phyloP scores from a whole-genome alignment of 345 rosid genomes.

The Trapa bicornis region DNA sequence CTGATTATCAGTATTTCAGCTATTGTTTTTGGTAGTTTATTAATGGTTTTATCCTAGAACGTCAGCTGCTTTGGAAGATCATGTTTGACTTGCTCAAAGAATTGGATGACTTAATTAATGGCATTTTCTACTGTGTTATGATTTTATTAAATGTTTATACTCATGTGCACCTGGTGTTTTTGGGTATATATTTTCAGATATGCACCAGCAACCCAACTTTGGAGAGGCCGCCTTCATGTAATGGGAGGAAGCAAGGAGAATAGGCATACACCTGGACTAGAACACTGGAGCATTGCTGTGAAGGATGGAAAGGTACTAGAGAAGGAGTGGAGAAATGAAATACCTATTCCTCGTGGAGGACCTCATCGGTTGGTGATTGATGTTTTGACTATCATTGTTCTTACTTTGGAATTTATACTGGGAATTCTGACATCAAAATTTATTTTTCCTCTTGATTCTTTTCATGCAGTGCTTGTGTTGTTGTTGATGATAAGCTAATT shows the following conservation, averaged over 20 bases:
- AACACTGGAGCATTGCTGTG: conserved; percentile 88
- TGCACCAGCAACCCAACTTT: conserved; percentile 95
- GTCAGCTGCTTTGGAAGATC: not conserved
- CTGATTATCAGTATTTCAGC: not conserved
- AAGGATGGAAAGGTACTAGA: conserved; percentile 79
- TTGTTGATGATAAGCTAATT: conserved; percentile 55
- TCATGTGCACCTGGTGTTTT: not conserved
- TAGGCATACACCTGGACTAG: conserved; percentile 71
- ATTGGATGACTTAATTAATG: not conserved
- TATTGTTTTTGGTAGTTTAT: not conserved
- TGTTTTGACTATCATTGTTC: not conserved
- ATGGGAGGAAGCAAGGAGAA: conserved; percentile 99
- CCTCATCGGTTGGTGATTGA: conserved; percentile 66
- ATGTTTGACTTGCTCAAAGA: not conserved
- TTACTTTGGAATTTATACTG: not conserved
- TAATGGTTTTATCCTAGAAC: not conserved
- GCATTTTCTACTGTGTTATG: not conserved
- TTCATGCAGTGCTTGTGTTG: conserved; percentile 62
- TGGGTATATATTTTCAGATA: conserved; percentile 38
- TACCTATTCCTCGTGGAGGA: conserved; percentile 93
- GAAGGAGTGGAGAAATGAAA: conserved; percentile 78
- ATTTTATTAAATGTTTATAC: not conserved
- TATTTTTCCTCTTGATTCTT: not conserved
- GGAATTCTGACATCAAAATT: not conserved
- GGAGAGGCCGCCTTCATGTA: conserved; percentile 98